A percentile compares a stretch with the other conserved stretches of the same genome.
Conservation (phyloP, 306 rosid species). For the Phaseolus lunatus region DNA sequence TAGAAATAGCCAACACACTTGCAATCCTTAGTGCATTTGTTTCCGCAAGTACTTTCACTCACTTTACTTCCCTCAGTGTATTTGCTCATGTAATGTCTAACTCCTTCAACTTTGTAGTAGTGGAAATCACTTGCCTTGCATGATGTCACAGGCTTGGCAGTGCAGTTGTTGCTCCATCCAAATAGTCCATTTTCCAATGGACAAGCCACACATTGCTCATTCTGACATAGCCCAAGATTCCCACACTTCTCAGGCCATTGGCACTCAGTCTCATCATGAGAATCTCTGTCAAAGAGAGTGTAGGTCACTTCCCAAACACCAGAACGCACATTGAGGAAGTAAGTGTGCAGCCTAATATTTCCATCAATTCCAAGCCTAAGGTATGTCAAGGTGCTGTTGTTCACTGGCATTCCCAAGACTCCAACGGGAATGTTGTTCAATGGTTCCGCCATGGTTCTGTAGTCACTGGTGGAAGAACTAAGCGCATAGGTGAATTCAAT, state of each 20-base stretch:
- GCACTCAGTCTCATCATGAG: conserved; percentile 57
- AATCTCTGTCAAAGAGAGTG: conserved; percentile 61
- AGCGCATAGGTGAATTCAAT: conserved; percentile 26
- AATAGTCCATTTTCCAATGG: conserved; percentile 57
- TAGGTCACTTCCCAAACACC: conserved; percentile 66
- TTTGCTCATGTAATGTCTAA: conserved; percentile 71
- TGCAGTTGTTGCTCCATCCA: conserved; percentile 71
- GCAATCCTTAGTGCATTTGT: conserved; percentile 59
- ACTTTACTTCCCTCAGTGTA: conserved; percentile 49
- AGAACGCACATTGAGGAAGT: conserved; percentile 46
- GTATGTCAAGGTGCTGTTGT: conserved; percentile 62
- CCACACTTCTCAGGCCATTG: conserved; percentile 66
- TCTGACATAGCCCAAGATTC: conserved; percentile 62
- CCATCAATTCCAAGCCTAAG: conserved; percentile 83
- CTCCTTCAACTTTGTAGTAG: conserved; percentile 65
- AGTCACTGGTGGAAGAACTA: background rate
- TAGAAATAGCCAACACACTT: conserved; percentile 71
- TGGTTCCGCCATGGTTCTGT: background rate
- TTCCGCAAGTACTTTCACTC: conserved; percentile 57
- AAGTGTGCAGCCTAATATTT: conserved; percentile 65
- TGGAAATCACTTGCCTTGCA: conserved; percentile 52
- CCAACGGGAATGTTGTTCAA: background rate
- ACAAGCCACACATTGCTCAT: conserved; percentile 71
- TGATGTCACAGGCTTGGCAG: conserved; percentile 46
- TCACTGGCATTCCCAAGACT: conserved; percentile 52